phyloP scores from a whole-genome alignment of 306 rosid genomes.

The Carpinus viminea region DNA sequence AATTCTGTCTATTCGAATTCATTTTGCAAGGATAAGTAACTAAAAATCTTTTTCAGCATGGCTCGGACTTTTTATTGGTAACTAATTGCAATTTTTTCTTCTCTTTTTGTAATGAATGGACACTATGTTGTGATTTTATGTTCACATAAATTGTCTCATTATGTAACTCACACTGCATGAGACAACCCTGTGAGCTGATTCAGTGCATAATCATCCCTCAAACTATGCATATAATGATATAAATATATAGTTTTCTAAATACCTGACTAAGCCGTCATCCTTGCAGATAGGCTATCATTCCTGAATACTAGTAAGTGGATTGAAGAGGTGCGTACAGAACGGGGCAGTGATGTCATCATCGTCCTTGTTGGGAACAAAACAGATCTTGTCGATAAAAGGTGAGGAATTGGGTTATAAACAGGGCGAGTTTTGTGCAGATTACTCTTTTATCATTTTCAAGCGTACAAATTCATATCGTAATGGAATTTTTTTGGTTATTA shows the following conservation, averaged over 20 bases:
- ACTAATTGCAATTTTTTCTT: not conserved
- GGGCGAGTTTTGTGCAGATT: not conserved
- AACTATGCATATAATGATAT: not conserved
- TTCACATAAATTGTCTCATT: slow-evolving; percentile 8
- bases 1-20: too few species aligned
- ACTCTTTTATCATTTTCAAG: not conserved
- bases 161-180: not conserved
- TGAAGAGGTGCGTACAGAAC: slow-evolving; percentile 93
- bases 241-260: slow-evolving; percentile 27
- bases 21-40: not conserved
- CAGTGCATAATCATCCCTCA: not conserved
- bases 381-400: slow-evolving; percentile 98
- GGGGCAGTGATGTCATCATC: slow-evolving; percentile 93
- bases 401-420: slow-evolving; percentile 17
- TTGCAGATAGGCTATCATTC: slow-evolving; percentile 92
- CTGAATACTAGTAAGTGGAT: slow-evolving; percentile 87
- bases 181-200: not conserved
- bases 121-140: slow-evolving; percentile 4
- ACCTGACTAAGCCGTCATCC: slow-evolving; percentile 25
- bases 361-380: slow-evolving; percentile 98
- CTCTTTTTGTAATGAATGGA: not conserved
- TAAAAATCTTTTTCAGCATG: not conserved
- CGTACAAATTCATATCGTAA: not conserved
- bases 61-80: not conserved
- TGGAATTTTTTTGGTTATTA: not conserved